Percentiles rank a stretch among this genome's conserved stretches.
Conservation (phyloP, 2,329 filamentous ascomycete species). For the Dactylellina parvicollis region DNA sequence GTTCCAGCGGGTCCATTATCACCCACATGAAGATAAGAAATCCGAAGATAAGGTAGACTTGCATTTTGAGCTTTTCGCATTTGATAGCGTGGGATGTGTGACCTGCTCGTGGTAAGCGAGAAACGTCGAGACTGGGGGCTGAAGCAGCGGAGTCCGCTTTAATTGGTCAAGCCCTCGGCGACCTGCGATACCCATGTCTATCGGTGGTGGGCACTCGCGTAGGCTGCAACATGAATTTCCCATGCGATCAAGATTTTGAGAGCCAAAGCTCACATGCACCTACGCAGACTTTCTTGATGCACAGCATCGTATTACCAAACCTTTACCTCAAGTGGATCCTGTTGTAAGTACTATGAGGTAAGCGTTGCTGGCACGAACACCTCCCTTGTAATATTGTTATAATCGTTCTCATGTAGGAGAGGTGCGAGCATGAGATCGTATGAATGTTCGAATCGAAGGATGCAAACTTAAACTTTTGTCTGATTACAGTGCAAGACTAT, state of each 20-base stretch:
- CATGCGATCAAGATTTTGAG: constrained; percentile 14
- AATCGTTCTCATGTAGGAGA: too few relatives aligned
- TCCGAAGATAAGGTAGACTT: constrained; percentile 35
- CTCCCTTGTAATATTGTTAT: neutral
- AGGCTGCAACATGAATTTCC: constrained; percentile 36
- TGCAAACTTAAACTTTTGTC: too few relatives aligned
- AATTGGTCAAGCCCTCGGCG: constrained; percentile 43
- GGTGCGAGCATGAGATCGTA: neutral
- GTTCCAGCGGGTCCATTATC: constrained; percentile 10
- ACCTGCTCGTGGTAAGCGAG: constrained; percentile 37
- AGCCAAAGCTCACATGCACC: constrained; percentile 26
- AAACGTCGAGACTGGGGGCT: constrained; percentile 10
- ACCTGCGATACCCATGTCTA: constrained; percentile 44
- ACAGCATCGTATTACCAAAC: constrained; percentile 30
- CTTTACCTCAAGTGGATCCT: neutral
- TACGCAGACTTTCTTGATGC: constrained; percentile 45
- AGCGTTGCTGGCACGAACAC: neutral
- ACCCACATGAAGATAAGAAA: constrained; percentile 40
- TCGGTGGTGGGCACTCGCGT: constrained; percentile 21
- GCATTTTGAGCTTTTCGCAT: neutral
- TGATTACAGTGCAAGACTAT: too few relatives aligned
- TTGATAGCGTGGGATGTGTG: constrained; percentile 32
- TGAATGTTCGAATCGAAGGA: too few relatives aligned
- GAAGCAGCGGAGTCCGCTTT: neutral
- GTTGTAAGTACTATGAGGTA: neutral